Evolutionary conservation across 371 early-diverging fungal genomes (phyloP).

Genomic region (Lichtheimia ornata): DNA sequence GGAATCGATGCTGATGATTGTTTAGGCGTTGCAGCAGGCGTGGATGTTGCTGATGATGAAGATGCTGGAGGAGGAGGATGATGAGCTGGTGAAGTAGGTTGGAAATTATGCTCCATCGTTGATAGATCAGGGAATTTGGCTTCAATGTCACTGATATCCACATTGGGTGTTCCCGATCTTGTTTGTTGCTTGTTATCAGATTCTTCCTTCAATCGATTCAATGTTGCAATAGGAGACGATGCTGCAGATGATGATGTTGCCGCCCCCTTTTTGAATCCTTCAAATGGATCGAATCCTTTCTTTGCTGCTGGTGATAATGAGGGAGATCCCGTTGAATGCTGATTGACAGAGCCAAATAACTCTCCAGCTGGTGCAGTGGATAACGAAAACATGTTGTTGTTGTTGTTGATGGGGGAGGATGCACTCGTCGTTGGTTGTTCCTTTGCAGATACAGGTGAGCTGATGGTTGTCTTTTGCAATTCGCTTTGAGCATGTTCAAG

Average conservation of each 20-base stretch:
- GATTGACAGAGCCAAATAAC: constrained; percentile 23
- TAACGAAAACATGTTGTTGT: constrained; percentile 25
- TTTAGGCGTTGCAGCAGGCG: background rate
- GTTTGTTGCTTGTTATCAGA: constrained; percentile 17
- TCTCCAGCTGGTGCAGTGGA: constrained; percentile 22
- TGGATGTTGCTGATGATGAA: background rate
- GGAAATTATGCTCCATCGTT: constrained; percentile 46
- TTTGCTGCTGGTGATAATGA: constrained; percentile 2
- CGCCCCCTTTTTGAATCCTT: constrained; percentile 28
- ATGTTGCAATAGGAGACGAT: constrained; percentile 23
- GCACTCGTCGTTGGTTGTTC: background rate
- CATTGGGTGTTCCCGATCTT: constrained; percentile 17
- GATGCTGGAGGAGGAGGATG: constrained; percentile 4
- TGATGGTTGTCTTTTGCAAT: constrained; percentile 18
- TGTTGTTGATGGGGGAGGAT: background rate
- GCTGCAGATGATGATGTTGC: constrained; percentile 4
- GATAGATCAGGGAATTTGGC: constrained; percentile 50
- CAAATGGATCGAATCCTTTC: constrained; percentile 38
- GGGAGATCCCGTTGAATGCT: constrained; percentile 10
- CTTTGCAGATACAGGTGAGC: constrained; percentile 12
- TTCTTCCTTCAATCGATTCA: constrained; percentile 35
- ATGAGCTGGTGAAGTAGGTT: constrained; percentile 13
- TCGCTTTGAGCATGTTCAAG: constrained; percentile 33
- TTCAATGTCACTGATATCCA: constrained; percentile 48
- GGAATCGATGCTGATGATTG: constrained; percentile 1